Evolutionary conservation across 768 basidiomycete species (phyloP).

Genomic region (Serendipita sp.): DNA sequence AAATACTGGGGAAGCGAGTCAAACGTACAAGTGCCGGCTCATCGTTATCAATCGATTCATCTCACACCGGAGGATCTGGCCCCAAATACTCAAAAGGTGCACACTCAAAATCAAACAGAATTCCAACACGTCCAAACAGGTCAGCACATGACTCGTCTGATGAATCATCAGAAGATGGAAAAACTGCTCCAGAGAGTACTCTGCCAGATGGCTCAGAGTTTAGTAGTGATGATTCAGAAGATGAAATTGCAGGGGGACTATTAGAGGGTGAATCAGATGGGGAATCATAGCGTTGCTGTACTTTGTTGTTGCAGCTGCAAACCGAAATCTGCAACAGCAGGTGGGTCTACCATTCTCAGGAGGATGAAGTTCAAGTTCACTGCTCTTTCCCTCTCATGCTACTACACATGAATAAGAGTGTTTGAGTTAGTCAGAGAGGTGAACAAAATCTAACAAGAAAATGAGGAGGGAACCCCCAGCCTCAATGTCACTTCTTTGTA

Average conservation of each 20-base stretch:
- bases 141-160: not conserved
- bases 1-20: not conserved
- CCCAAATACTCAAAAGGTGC: not conserved
- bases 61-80: not conserved
- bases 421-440: too few species aligned
- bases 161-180: not conserved
- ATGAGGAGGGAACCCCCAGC: too few species aligned
- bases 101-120: not conserved
- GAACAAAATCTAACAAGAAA: too few species aligned
- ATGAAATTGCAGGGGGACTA: not conserved
- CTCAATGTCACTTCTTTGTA: too few species aligned
- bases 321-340: too few species aligned
- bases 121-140: not conserved
- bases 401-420: too few species aligned
- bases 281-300: too few species aligned
- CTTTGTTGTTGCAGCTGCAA: too few species aligned
- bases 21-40: not conserved
- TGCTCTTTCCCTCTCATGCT: too few species aligned
- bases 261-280: not conserved
- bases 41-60: not conserved
- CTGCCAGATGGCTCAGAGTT: constrained; percentile 1
- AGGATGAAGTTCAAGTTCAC: too few species aligned
- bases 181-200: not conserved
- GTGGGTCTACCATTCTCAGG: too few species aligned
- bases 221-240: not conserved